Conservation (phyloP, 345 rosid genomes). For the Triadica sebifera region DNA sequence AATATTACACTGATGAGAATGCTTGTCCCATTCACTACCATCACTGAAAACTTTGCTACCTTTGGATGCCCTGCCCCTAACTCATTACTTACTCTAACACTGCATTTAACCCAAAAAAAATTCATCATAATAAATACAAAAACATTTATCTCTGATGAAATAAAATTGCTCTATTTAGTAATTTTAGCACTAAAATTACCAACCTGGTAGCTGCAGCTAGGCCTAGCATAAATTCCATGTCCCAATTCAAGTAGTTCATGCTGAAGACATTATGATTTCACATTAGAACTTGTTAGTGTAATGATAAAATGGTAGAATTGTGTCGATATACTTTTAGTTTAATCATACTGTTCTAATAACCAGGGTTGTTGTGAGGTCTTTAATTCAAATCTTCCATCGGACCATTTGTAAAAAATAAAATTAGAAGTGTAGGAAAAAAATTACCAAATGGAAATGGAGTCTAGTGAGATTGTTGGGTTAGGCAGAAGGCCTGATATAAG, state of each 20-base stretch:
- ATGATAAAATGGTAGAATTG: too few relatives aligned
- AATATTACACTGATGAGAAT: constrained; percentile 57
- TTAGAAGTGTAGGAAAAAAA: neutral
- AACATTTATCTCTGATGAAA: too few relatives aligned
- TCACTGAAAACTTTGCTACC: constrained; percentile 70
- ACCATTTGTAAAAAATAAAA: too few relatives aligned
- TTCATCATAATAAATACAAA: too few relatives aligned
- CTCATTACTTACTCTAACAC: constrained; percentile 85
- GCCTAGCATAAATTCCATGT: constrained; percentile 85
- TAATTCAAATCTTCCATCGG: too few relatives aligned
- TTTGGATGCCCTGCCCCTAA: constrained; percentile 80
- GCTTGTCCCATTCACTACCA: constrained; percentile 68
- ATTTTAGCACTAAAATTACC: neutral
- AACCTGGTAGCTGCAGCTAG: constrained; percentile 82
- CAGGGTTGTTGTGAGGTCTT: too few relatives aligned
- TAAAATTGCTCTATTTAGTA: too few relatives aligned
- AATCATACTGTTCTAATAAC: too few relatives aligned
- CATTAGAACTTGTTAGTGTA: neutral
- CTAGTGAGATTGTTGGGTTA: constrained; percentile 69
- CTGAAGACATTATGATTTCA: constrained; percentile 34
- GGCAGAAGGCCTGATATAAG: constrained; percentile 78
- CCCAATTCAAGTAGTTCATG: constrained; percentile 84
- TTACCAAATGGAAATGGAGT: constrained; percentile 87
- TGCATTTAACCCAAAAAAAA: constrained; percentile 24
- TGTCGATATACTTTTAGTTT: too few relatives aligned